A percentile compares a stretch with the other conserved stretches of the same genome.
Conservation (phyloP, 176 grass and related monocot genomes). For the Tillandsia leiboldiana region DNA sequence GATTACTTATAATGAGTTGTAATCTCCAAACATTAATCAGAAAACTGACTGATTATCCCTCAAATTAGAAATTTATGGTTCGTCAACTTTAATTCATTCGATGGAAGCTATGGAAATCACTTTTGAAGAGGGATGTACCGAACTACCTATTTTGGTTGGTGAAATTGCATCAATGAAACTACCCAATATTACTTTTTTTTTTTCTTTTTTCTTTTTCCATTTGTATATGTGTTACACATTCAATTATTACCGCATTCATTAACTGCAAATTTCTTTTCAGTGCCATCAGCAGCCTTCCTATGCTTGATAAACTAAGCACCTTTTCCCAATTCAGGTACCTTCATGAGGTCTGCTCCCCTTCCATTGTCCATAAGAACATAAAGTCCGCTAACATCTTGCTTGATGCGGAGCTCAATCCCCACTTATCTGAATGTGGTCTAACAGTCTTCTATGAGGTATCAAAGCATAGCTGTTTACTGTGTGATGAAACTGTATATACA, state of each 20-base stretch:
- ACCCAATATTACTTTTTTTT: neutral
- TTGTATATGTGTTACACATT: neutral
- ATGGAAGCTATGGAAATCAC: too few relatives aligned
- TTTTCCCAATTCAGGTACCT: constrained; percentile 49
- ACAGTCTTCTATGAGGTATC: constrained; percentile 66
- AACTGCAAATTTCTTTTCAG: too few relatives aligned
- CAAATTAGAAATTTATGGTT: too few relatives aligned
- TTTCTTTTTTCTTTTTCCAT: constrained; percentile 7
- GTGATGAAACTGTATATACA: neutral
- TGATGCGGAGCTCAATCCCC: constrained; percentile 74
- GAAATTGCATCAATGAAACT: too few relatives aligned
- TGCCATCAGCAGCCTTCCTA: neutral
- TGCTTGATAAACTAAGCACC: neutral
- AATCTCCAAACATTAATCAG: too few relatives aligned
- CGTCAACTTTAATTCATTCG: too few relatives aligned
- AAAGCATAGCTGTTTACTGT: neutral
- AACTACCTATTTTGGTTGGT: too few relatives aligned
- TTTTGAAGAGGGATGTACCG: too few relatives aligned
- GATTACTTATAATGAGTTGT: too few relatives aligned
- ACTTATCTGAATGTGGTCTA: constrained; percentile 54
- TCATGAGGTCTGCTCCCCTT: constrained; percentile 74
- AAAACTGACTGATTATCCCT: too few relatives aligned
- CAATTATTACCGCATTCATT: too few relatives aligned
- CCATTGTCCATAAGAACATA: constrained; percentile 78
- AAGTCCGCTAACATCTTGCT: constrained; percentile 86